Evolutionary conservation across 2,329 filamentous ascomycete species (phyloP), one percentile per base, ranked within the genome.

Genomic region (Hypoxylon sp.): DNA sequence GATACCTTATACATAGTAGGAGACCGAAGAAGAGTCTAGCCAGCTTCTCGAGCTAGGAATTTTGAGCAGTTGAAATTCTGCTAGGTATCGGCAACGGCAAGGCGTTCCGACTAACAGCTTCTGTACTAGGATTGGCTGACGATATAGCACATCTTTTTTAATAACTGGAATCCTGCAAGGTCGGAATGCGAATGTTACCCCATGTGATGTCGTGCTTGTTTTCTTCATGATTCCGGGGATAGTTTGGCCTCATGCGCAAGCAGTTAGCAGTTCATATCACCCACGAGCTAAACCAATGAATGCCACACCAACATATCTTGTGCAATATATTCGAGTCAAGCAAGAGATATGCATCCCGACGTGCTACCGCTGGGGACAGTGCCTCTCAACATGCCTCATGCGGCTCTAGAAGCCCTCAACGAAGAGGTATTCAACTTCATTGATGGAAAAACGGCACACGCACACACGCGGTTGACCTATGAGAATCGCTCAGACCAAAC

Each of bases 191-290:
- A 64, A 65, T 69, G 58, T 38, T 30, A 70, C 67, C 60, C 45
- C 38, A 56, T 49, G 52, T 58, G 53, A 65, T 68, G 67, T 63
- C 61, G 60, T 70, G 64, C 67, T 68, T 60, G 6, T 60, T 13
- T 21, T 43, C 19, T 21, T 43, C 19, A 41, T 28, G 30, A 48
- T 43, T 57, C 17, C 28, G 50, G 45, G 50, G 30, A 32, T 25
- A 61, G 48, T 30, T 58, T 52, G 41, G 28, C 13, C 50, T n/a
- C 46, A 10, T 36, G 30, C 19, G 14, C 17, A 50, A 28, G 38
- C 45, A 52, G 41, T 59, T 49, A 28, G 38, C 45, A 52, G 41
- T 59, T 49, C 60, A 60, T 59, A 52, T 43, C 45, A 45, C 21
- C 28, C 60, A 62, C 55, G 63, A 61, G 48, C 25, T 14, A 21